Percentiles rank a stretch among this genome's conserved stretches.
phyloP scores from a whole-genome alignment of 2,329 filamentous ascomycete genomes.

The Penicillium brevicompactum region DNA sequence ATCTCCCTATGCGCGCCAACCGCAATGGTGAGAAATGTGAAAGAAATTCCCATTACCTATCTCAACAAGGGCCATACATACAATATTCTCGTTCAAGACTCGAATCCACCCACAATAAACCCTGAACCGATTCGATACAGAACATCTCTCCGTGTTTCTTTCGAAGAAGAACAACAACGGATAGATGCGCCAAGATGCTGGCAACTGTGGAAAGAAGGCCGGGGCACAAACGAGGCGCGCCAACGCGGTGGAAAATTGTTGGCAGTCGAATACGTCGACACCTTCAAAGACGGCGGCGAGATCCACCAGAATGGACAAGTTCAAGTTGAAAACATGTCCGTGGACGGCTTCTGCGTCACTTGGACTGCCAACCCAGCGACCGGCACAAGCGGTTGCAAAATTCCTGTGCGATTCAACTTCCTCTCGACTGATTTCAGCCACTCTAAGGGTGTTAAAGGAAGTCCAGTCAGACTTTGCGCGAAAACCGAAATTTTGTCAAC shows the following conservation, averaged over 20 bases:
- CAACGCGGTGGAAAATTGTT: conserved; percentile 89
- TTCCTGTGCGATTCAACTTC: conserved; percentile 96
- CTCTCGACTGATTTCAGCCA: conserved; percentile 98
- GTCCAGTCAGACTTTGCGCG: conserved; percentile 87
- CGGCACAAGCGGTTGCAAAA: conserved; percentile 72
- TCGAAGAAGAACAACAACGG: too few species aligned
- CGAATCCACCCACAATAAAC: too few species aligned
- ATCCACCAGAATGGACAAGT: too few species aligned
- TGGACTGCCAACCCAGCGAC: conserved; percentile 72
- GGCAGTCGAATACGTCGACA: conserved; percentile 89
- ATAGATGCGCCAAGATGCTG: conserved; percentile 80
- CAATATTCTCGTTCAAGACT: too few species aligned
- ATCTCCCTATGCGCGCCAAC: too few species aligned
- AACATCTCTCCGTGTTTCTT: too few species aligned
- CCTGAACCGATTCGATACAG: too few species aligned
- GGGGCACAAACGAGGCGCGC: conserved; percentile 93
- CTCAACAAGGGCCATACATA: too few species aligned
- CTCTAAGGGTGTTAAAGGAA: conserved; percentile 97
- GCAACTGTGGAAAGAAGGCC: conserved; percentile 94
- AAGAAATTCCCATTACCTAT: too few species aligned
- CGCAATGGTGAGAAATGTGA: too few species aligned
- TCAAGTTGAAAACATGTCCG: conserved; percentile 75
- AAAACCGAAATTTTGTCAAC: conserved; percentile 78
- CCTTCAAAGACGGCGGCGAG: too few species aligned
- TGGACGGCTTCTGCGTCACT: conserved; percentile 89